phyloP scores from a whole-genome alignment of 352 stramenopile genomes.

The Elongisporangium senticosum region DNA sequence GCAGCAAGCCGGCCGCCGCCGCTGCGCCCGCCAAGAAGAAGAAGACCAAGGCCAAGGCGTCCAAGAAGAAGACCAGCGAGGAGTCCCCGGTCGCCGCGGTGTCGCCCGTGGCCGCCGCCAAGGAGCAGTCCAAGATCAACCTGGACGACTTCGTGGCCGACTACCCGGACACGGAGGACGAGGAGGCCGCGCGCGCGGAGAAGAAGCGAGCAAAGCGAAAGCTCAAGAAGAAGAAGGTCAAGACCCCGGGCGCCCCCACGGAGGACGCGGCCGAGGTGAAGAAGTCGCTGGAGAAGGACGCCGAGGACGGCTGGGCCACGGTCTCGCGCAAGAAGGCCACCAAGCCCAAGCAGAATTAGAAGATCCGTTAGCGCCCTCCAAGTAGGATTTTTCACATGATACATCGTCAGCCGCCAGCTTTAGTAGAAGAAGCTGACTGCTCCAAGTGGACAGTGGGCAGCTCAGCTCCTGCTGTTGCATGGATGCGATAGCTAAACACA shows the following conservation, averaged over 20 bases:
- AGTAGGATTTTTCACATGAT: slow-evolving; percentile 2
- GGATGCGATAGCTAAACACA: not conserved
- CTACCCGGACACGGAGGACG: slow-evolving; percentile 76
- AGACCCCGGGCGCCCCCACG: slow-evolving; percentile 26
- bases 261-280: slow-evolving; percentile 30
- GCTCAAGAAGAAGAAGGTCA: slow-evolving; percentile 79
- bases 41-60: slow-evolving; percentile 51
- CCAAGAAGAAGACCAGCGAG: slow-evolving; percentile 44
- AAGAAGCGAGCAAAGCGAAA: slow-evolving; percentile 80
- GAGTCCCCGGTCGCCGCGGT: slow-evolving; percentile 10
- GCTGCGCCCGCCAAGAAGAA: slow-evolving; percentile 34
- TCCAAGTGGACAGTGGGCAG: too few species aligned
- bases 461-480: too few species aligned
- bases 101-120: slow-evolving; percentile 10
- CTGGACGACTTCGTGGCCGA: slow-evolving; percentile 71
- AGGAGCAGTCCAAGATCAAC: slow-evolving; percentile 41
- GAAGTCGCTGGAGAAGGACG: slow-evolving; percentile 61
- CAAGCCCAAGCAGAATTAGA: slow-evolving; percentile 62
- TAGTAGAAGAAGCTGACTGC: not conserved
- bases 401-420: not conserved
- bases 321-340: slow-evolving; percentile 60
- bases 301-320: slow-evolving; percentile 75
- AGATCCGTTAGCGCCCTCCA: not conserved
- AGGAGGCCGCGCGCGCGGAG: slow-evolving; percentile 66
- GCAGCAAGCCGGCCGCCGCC: slow-evolving; percentile 25